Conservation (phyloP, 495 filamentous ascomycete genomes). For the Cairneyella variabilis region DNA sequence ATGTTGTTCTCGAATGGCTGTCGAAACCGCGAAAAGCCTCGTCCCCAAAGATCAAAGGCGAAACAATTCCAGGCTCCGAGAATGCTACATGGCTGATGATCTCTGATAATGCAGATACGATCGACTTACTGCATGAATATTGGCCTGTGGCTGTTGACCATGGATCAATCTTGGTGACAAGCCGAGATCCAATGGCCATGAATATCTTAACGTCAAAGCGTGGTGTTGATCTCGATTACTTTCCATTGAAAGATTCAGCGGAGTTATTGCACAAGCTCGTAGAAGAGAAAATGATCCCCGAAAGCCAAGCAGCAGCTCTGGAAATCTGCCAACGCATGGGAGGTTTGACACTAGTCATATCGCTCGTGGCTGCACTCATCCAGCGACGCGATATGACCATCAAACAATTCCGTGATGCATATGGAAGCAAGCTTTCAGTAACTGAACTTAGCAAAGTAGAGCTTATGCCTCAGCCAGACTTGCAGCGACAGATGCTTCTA, state of each 20-base stretch:
- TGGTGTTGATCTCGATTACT: background rate
- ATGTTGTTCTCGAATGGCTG: background rate
- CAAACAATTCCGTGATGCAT: background rate
- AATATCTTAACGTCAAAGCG: background rate
- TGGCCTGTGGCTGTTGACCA: conserved; percentile 28
- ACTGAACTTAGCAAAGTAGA: background rate
- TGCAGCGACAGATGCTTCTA: background rate
- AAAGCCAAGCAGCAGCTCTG: background rate
- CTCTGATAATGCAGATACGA: conserved; percentile 39
- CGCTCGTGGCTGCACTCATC: background rate
- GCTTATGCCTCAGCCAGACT: no score
- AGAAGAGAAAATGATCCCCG: background rate
- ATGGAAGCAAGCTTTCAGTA: background rate
- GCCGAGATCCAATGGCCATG: conserved; percentile 25
- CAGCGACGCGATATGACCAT: background rate
- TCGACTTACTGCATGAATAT: conserved; percentile 28
- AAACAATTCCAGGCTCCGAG: background rate
- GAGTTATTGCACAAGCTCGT: background rate
- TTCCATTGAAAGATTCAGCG: background rate
- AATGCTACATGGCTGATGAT: conserved; percentile 32
- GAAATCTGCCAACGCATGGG: background rate
- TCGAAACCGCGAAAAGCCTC: no score
- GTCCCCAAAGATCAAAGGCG: no score
- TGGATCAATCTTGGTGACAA: conserved; percentile 37
- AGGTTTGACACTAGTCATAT: background rate